phyloP scores from a whole-genome alignment of 2,329 filamentous ascomycete species.

The Pseudocercospora crystallina region DNA sequence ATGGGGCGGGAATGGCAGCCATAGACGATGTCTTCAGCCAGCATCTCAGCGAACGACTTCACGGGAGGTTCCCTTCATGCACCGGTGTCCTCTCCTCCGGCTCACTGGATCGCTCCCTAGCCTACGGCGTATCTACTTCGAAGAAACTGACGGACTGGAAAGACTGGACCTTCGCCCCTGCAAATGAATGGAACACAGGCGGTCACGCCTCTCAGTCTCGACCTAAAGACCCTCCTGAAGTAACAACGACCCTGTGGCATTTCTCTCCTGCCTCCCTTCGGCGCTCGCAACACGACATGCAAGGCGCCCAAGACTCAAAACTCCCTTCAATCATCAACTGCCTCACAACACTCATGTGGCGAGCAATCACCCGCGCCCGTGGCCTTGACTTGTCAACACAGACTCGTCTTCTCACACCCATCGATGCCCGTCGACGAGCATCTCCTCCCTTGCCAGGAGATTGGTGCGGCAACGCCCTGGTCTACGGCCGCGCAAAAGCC shows the following conservation, averaged over 20 bases:
- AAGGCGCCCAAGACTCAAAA: background rate
- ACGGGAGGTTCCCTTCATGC: no score
- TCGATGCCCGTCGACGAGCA: no score
- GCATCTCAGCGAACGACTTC: background rate
- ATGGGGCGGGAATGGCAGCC: slow-evolving; percentile 2
- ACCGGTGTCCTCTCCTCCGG: no score
- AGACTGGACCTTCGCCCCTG: slow-evolving; percentile 13
- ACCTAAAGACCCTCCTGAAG: no score
- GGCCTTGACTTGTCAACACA: background rate
- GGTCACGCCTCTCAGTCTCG: no score
- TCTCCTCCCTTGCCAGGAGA: no score
- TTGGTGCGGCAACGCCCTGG: slow-evolving; percentile 14
- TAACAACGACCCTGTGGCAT: no score
- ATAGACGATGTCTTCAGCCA: slow-evolving; percentile 12
- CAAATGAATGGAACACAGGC: no score
- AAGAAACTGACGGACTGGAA: slow-evolving; percentile 15
- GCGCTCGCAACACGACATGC: no score
- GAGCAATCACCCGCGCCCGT: slow-evolving; percentile 8
- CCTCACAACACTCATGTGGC: slow-evolving; percentile 14
- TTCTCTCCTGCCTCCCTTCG: no score
- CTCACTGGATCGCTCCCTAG: slow-evolving; percentile 9
- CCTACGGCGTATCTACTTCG: slow-evolving; percentile 10
- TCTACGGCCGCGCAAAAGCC: slow-evolving; percentile 19
- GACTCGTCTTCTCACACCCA: no score
- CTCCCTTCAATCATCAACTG: slow-evolving; percentile 12